Evolutionary conservation across 306 rosid genomes (phyloP).

Genomic region (Astragalus glycyphyllos): DNA sequence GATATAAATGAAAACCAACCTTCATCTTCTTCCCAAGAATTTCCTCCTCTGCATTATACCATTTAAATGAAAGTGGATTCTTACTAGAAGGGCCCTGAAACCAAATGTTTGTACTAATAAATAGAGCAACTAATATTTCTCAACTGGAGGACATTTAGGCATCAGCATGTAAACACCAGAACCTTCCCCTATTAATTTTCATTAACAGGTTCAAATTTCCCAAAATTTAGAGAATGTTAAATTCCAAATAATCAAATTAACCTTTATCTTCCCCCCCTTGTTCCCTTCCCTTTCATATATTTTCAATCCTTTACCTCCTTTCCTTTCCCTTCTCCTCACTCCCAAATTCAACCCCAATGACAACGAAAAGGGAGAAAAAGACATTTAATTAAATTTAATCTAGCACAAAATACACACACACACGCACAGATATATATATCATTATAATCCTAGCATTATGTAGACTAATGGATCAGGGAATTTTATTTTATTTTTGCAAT

Average conservation of each 20-base stretch:
- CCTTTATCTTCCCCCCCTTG: neutral
- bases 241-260: conserved; percentile 6
- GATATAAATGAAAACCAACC: conserved; percentile 57
- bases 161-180: neutral
- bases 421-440: neutral
- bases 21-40: conserved; percentile 94
- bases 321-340: neutral
- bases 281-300: neutral
- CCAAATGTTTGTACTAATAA: neutral
- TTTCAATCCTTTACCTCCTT: neutral
- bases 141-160: neutral
- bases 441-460: neutral
- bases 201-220: conserved; percentile 8
- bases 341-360: neutral
- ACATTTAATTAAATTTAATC: neutral
- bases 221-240: neutral
- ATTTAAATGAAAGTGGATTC: conserved; percentile 78
- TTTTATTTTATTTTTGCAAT: neutral
- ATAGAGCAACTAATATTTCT: neutral
- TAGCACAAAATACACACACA: neutral
- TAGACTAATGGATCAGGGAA: neutral
- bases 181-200: neutral
- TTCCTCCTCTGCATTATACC: conserved; percentile 88
- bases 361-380: neutral
- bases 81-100: conserved; percentile 88